Conservation (phyloP, 2,329 filamentous ascomycete genomes). For the Alternaria incomplexa region DNA sequence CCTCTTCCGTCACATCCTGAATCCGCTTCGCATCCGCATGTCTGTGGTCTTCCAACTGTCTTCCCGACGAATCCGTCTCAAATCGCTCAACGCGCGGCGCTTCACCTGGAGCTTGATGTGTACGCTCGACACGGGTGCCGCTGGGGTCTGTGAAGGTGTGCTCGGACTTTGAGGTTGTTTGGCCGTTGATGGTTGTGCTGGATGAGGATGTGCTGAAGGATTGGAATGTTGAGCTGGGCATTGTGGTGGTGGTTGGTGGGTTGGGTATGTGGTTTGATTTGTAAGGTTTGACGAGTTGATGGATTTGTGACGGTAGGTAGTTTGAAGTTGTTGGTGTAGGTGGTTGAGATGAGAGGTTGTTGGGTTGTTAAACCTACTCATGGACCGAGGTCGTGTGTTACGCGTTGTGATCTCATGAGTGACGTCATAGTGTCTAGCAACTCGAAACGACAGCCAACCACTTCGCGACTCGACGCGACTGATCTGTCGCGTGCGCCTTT, state of each 20-base stretch:
- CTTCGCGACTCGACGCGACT: no score
- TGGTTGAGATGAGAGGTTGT: not conserved
- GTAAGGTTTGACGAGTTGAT: not conserved
- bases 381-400: not conserved
- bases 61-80: slow-evolving; percentile 29
- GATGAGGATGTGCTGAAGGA: slow-evolving; percentile 35
- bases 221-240: slow-evolving; percentile 29
- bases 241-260: slow-evolving; percentile 5
- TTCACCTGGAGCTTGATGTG: slow-evolving; percentile 36
- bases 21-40: slow-evolving; percentile 23
- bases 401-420: slow-evolving; percentile 16
- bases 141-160: slow-evolving; percentile 33
- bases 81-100: slow-evolving; percentile 32
- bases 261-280: not conserved
- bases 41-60: slow-evolving; percentile 18
- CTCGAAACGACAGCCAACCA: no score
- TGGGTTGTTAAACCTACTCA: not conserved
- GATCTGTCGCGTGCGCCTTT: no score
- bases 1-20: slow-evolving; percentile 42
- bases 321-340: not conserved
- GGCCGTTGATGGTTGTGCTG: slow-evolving; percentile 35
- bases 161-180: slow-evolving; percentile 34
- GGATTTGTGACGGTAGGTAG: not conserved
- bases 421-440: slow-evolving; percentile 13
- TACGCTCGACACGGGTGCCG: slow-evolving; percentile 36